These are phyloP conservation scores for Paramecium tetraurelia DNA, from an alignment of 73 alveolate species.

Conservation along the genomic window DNA sequence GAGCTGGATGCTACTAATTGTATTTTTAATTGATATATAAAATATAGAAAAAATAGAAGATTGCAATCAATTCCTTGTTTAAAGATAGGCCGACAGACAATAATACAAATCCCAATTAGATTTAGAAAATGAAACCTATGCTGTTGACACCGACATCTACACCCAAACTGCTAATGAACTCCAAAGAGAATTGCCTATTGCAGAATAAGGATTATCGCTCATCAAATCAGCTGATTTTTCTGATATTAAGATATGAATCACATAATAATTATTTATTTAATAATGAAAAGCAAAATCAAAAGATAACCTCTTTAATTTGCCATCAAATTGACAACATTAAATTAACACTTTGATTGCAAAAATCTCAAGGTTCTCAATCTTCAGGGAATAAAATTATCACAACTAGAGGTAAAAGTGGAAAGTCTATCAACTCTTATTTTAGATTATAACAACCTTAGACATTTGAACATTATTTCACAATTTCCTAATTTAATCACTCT, in stretches of 20 bases:
- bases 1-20: background rate
- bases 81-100: background rate
- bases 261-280: background rate
- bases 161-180: background rate
- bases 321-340: background rate
- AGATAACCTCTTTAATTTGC: slow-evolving; percentile 13
- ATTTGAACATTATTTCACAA: background rate
- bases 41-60: background rate
- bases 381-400: background rate
- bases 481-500: background rate
- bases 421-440: background rate
- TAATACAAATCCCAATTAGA: background rate
- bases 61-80: background rate
- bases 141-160: slow-evolving; percentile 31
- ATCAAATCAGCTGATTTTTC: slow-evolving; percentile 53
- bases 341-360: background rate
- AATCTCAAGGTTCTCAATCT: background rate
- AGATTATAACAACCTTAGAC: background rate
- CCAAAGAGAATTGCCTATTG: background rate
- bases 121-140: slow-evolving; percentile 39
- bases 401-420: background rate
- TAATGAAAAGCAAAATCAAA: background rate
- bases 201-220: slow-evolving; percentile 39
- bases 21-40: background rate
- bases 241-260: slow-evolving; percentile 19